These are phyloP conservation scores for Calonectria leucothoes DNA, from an alignment of 2,329 filamentous ascomycete species.

Conservation along the genomic window DNA sequence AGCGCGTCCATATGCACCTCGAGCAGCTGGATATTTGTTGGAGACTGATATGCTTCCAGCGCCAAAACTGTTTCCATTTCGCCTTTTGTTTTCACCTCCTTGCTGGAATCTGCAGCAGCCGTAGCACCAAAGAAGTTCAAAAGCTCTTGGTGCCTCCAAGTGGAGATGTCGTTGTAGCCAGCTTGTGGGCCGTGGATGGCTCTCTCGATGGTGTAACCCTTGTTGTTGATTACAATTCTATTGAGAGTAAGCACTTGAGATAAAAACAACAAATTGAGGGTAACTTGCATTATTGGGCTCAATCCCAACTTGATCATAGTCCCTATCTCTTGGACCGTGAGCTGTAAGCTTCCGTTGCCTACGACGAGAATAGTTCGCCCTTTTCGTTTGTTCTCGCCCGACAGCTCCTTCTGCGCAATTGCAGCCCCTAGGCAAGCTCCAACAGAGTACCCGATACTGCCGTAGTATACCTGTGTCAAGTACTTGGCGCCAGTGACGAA, in stretches of 20 bases:
- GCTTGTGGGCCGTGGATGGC: slow-evolving; percentile 19
- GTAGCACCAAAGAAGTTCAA: slow-evolving; percentile 9
- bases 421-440: slow-evolving; percentile 15
- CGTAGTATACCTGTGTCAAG: slow-evolving; percentile 24
- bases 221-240: slow-evolving; percentile 25
- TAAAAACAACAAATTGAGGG: accelerated
- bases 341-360: slow-evolving; percentile 22
- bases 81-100: slow-evolving; percentile 13
- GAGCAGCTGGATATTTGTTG: slow-evolving; percentile 12
- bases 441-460: slow-evolving; percentile 26
- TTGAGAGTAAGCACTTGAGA: neutral
- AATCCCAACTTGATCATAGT: slow-evolving; percentile 16
- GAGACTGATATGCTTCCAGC: neutral
- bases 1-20: slow-evolving; percentile 23
- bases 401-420: slow-evolving; percentile 13
- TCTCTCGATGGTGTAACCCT: slow-evolving; percentile 21
- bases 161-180: slow-evolving; percentile 21
- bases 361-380: slow-evolving; percentile 18
- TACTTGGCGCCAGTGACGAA: slow-evolving; percentile 18
- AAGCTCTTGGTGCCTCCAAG: slow-evolving; percentile 16
- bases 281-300: slow-evolving; percentile 11
- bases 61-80: slow-evolving; percentile 13
- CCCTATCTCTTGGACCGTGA: slow-evolving; percentile 23
- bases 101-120: neutral
- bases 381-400: neutral